Conservation (phyloP, 306 rosid species). For the Gillenia trifoliata region DNA sequence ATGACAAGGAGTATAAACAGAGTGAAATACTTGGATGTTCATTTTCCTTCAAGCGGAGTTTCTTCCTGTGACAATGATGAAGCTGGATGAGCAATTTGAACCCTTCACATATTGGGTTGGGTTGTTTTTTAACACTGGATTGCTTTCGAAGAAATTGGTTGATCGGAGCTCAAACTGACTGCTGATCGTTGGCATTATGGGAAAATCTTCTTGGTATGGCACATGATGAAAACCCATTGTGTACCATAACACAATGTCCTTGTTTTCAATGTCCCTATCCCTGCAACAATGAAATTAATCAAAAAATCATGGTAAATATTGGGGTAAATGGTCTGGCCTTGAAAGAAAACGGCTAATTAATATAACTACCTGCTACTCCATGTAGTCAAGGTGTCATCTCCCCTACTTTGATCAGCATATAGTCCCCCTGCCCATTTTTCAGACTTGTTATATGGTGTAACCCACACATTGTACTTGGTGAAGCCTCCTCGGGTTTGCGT, state of each 20-base stretch:
- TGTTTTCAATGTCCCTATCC: slow-evolving; percentile 14
- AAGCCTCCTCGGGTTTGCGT: slow-evolving; percentile 57
- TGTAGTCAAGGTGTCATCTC: slow-evolving; percentile 43
- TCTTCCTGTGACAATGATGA: background rate
- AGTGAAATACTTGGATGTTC: background rate
- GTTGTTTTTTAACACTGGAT: slow-evolving; percentile 29
- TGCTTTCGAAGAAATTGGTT: slow-evolving; percentile 70
- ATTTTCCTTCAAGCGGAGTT: background rate
- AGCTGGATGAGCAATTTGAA: slow-evolving; percentile 1
- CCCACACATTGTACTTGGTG: slow-evolving; percentile 44
- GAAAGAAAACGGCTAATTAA: too few species aligned
- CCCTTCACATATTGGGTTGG: slow-evolving; percentile 13
- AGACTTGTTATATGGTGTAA: slow-evolving; percentile 56
- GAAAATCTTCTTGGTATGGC: slow-evolving; percentile 57
- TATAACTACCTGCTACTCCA: slow-evolving; percentile 31
- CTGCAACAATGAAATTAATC: background rate
- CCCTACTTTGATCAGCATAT: slow-evolving; percentile 40
- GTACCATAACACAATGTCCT: slow-evolving; percentile 42
- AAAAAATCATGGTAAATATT: too few species aligned
- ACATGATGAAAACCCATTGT: slow-evolving; percentile 61
- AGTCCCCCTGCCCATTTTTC: slow-evolving; percentile 52
- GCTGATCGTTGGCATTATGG: slow-evolving; percentile 54
- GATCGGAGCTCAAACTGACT: slow-evolving; percentile 50
- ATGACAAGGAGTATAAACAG: background rate
- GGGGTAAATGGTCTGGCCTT: too few species aligned